Evolutionary conservation across 2,329 filamentous ascomycete species (phyloP), one percentile per base, ranked within the genome.

Genomic region (Ophiostoma populinum): DNA sequence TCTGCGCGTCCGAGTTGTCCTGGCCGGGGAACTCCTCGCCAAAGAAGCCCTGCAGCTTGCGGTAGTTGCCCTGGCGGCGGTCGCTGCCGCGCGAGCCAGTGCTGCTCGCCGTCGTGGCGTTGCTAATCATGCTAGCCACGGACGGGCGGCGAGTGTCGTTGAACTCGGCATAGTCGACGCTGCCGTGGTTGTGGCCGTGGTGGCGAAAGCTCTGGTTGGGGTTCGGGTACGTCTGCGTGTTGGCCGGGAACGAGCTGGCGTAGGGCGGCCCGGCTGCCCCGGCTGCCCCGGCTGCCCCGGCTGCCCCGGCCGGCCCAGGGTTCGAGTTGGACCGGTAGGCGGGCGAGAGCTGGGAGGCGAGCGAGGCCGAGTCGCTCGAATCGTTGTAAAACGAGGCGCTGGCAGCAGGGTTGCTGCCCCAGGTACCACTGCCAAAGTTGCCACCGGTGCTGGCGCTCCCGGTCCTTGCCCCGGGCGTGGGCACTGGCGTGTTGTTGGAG

Each of bases 11-110:
- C n/a, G 11, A 16, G 19, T 16, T 75, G 51, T 86, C 78, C 44
- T 69, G 65, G 24, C 69, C 71, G 40, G 74, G 72, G 53, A 80
- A 83, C 50, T 93, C 86, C 47, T 94, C 87, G 31, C 87, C 86
- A 56, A 94, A 92, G 52, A 94, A 87, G 27, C 79, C 81, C 51
- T 90, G 81, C 43, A 93, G 63, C 56, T 87, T 90, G 55, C 86
- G 85, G 38, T 78, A 68, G 34, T 80, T 73, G 34, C 79, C 74
- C 46, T 75, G 73, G 40, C 78, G 65, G 41, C 72, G 75, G 42
- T 74, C 62, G 52, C 77, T 80, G 39, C 69, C 68, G 56, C 75
- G 77, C 27, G 87, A 92, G 22, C 81, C 80, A 44, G 80, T 71
- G 50, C 87, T 92, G 55, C 86, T 90, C 38, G 81, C 72, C 5